Percentiles rank a stretch among this genome's conserved stretches.
These are phyloP conservation scores for Fraxinus baroniana DNA, from an alignment of 305 asterid species.

Conservation along the genomic window DNA sequence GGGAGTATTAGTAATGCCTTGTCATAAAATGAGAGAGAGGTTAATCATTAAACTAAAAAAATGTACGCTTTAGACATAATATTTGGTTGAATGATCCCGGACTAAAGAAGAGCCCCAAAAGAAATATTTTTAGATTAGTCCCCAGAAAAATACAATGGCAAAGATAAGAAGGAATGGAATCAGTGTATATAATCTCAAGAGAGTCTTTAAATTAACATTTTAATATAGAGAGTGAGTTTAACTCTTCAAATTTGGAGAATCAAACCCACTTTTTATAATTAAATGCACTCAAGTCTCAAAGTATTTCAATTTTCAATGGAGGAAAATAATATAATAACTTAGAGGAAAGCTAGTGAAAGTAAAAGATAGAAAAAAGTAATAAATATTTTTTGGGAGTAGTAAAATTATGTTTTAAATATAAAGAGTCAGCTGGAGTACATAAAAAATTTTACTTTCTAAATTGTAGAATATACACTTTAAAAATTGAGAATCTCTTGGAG, in stretches of 20 bases:
- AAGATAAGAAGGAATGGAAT: not conserved
- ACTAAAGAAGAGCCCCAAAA: not conserved
- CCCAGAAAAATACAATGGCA: not conserved
- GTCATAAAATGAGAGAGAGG: not conserved
- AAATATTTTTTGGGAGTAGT: too few species aligned
- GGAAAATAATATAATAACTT: too few species aligned
- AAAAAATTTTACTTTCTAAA: not conserved
- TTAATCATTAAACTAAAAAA: not conserved
- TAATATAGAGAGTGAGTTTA: not conserved
- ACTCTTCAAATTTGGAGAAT: not conserved
- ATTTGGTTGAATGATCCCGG: not conserved
- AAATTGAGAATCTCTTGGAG: not conserved
- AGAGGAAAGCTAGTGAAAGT: not conserved
- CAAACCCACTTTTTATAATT: not conserved
- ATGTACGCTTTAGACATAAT: not conserved
- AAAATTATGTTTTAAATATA: too few species aligned
- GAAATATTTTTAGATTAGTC: not conserved
- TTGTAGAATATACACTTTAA: not conserved
- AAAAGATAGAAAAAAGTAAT: too few species aligned
- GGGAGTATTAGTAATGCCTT: not conserved
- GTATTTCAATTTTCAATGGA: not conserved
- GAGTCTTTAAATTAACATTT: not conserved
- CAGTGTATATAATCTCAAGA: not conserved
- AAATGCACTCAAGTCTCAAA: not conserved
- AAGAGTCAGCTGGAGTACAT: not conserved